Percentiles rank a stretch among this genome's conserved stretches.
These are phyloP conservation scores for Rosellinia necatrix DNA, from an alignment of 2,329 filamentous ascomycete species.

Conservation along the genomic window DNA sequence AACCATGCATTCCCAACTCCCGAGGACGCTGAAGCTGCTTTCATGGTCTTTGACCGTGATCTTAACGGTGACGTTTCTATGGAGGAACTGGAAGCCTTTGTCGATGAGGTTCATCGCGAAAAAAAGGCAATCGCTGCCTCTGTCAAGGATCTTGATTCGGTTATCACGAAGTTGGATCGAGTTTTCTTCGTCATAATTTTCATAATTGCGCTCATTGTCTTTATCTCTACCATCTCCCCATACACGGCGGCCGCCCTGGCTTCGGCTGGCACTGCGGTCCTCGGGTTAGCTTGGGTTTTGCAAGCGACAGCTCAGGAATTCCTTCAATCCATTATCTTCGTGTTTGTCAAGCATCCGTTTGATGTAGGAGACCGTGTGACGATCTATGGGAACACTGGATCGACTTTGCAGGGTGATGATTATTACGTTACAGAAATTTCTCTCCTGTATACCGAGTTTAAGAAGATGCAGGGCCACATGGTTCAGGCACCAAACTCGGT, in stretches of 20 bases:
- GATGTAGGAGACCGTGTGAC: slow-evolving; percentile 93
- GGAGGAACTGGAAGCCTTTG: slow-evolving; percentile 90
- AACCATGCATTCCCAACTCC: slow-evolving; percentile 76
- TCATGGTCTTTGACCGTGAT: slow-evolving; percentile 93
- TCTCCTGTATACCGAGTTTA: slow-evolving; percentile 93
- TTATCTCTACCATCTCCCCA: slow-evolving; percentile 86
- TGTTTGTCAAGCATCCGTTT: slow-evolving; percentile 96
- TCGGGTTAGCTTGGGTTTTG: slow-evolving; percentile 91
- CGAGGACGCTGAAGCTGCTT: slow-evolving; percentile 88
- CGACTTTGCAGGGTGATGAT: slow-evolving; percentile 79
- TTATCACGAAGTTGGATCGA: slow-evolving; percentile 86
- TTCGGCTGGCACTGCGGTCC: slow-evolving; percentile 82
- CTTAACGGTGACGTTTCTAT: slow-evolving; percentile 96
- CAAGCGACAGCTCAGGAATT: slow-evolving; percentile 94
- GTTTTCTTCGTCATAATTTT: slow-evolving; percentile 87
- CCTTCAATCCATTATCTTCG: slow-evolving; percentile 89
- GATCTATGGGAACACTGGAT: slow-evolving; percentile 87
- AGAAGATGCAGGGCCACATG: slow-evolving; percentile 97
- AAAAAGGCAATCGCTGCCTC: slow-evolving; percentile 95
- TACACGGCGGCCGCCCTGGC: slow-evolving; percentile 91
- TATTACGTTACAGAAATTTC: slow-evolving; percentile 97
- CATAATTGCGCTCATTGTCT: slow-evolving; percentile 80
- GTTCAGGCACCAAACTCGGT: slow-evolving; percentile 96
- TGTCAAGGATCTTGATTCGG: slow-evolving; percentile 91
- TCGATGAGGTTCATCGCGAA: slow-evolving; percentile 91